These are phyloP conservation scores for Hypoxylon cercidicola DNA, from an alignment of 495 filamentous ascomycete species.

Conservation along the genomic window DNA sequence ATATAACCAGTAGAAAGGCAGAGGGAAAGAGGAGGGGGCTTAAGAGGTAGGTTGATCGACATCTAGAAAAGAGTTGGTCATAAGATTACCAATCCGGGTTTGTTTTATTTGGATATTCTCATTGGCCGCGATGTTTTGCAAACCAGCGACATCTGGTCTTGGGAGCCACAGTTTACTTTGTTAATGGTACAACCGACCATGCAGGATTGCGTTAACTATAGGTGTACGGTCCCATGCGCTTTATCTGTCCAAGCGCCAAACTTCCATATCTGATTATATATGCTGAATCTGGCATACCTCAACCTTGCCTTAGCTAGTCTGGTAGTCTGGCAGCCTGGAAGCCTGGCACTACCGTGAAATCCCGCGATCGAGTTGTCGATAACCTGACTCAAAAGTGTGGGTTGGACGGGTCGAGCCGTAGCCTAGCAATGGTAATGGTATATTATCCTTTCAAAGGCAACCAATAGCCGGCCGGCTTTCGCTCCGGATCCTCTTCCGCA, in stretches of 20 bases:
- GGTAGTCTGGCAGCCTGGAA: no score
- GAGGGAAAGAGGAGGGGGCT: constrained; percentile 6
- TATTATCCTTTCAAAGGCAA: no score
- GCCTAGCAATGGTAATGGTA: constrained; percentile 8
- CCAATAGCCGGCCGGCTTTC: no score
- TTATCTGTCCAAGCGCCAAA: constrained; percentile 2
- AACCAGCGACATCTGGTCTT: neutral
- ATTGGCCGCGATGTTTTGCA: constrained; percentile 7
- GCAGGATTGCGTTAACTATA: constrained; percentile 26
- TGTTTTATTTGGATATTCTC: constrained; percentile 1
- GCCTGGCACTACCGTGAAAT: neutral
- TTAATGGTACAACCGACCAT: constrained; percentile 9
- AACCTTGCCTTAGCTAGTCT: neutral
- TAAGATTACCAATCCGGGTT: neutral
- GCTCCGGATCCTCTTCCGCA: constrained; percentile 16
- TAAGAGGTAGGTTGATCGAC: constrained; percentile 2
- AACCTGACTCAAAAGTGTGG: constrained; percentile 4
- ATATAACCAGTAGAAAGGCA: constrained; percentile 4
- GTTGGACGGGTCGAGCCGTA: constrained; percentile 18
- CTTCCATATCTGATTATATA: constrained; percentile 3
- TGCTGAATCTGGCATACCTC: constrained; percentile 4
- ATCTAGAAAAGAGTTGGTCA: neutral
- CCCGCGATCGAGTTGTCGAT: neutral
- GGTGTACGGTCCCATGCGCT: constrained; percentile 4
- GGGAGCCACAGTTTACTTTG: neutral